These are phyloP conservation scores for Colletotrichum sansevieriae DNA, from an alignment of 2,329 filamentous ascomycete genomes.

Conservation along the genomic window DNA sequence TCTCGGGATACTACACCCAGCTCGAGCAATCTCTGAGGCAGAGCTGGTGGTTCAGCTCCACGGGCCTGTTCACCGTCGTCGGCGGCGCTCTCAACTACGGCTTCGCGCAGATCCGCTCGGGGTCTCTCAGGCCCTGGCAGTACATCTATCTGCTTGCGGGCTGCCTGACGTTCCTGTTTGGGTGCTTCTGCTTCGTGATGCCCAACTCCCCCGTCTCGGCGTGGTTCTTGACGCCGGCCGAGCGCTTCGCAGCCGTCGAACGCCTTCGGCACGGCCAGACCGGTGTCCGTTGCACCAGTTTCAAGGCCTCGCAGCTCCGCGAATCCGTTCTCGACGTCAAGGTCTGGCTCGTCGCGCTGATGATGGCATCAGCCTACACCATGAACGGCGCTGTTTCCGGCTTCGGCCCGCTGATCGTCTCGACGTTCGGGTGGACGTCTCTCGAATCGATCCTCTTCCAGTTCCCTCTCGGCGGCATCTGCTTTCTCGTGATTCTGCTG, in stretches of 20 bases:
- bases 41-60: slow-evolving; percentile 75
- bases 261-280: slow-evolving; percentile 72
- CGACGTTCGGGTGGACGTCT: slow-evolving; percentile 75
- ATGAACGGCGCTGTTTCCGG: slow-evolving; percentile 79
- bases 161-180: slow-evolving; percentile 73
- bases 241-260: slow-evolving; percentile 75
- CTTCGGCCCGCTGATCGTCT: slow-evolving; percentile 79
- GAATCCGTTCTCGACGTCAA: slow-evolving; percentile 72
- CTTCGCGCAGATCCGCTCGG: slow-evolving; percentile 72
- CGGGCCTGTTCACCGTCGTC: slow-evolving; percentile 72
- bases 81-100: slow-evolving; percentile 76
- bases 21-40: slow-evolving; percentile 74
- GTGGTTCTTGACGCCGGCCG: slow-evolving; percentile 75
- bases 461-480: slow-evolving; percentile 79
- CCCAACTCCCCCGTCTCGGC: slow-evolving; percentile 76
- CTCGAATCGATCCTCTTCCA: slow-evolving; percentile 79
- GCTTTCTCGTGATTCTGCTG: slow-evolving; percentile 73
- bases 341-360: slow-evolving; percentile 73
- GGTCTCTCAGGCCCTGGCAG: slow-evolving; percentile 72
- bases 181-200: slow-evolving; percentile 73
- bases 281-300: slow-evolving; percentile 70
- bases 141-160: slow-evolving; percentile 79
- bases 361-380: slow-evolving; percentile 79
- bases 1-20: slow-evolving; percentile 74
- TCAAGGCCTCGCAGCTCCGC: slow-evolving; percentile 70